phyloP scores from a whole-genome alignment of 805 yeast genomes.

The Lipomyces kockii region DNA sequence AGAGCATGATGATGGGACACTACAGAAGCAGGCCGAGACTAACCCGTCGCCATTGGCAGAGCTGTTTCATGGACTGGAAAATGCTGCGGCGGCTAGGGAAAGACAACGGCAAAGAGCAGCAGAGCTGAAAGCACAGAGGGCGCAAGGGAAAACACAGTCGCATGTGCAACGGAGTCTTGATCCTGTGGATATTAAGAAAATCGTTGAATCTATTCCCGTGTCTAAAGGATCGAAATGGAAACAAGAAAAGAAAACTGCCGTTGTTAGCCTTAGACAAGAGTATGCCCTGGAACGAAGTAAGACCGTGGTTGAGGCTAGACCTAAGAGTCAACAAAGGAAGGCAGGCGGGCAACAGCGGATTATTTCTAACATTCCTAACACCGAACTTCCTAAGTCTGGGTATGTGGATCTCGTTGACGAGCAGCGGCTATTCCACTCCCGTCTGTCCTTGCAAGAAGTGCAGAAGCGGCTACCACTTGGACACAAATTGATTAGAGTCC shows the following conservation, averaged over 20 bases:
- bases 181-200: neutral
- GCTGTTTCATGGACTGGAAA: neutral
- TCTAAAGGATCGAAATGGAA: neutral
- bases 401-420: slow-evolving; percentile 8
- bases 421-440: neutral
- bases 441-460: slow-evolving; percentile 3
- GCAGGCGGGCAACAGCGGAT: neutral
- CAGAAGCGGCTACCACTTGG: neutral
- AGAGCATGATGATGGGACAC: neutral
- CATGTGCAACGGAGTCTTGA: neutral
- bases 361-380: neutral
- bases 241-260: neutral
- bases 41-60: neutral
- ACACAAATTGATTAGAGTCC: slow-evolving; percentile 1
- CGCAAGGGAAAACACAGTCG: neutral
- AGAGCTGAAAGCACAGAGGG: neutral
- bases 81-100: neutral
- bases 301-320: neutral
- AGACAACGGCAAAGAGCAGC: neutral
- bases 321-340: neutral
- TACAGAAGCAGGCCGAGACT: neutral
- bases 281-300: neutral
- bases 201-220: neutral
- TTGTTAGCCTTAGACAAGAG: neutral
- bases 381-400: neutral